Evolutionary conservation across 116 monocot genomes (phyloP), one percentile per base, ranked within the genome.

Genomic region (Zostera marina): DNA sequence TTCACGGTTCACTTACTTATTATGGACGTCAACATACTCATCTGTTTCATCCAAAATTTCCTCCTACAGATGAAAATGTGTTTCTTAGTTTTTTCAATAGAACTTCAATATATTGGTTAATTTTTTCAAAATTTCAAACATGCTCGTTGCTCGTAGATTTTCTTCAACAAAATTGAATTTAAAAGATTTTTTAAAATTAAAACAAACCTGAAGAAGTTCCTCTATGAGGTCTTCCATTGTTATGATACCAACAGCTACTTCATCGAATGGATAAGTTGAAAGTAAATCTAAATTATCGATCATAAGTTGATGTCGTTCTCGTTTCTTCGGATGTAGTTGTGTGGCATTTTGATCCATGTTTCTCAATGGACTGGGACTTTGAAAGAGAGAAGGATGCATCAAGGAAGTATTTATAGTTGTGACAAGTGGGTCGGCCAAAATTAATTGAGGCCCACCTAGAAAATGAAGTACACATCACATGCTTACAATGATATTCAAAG

Each of bases 171-270:
- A 32, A 32, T 32, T 32, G 32, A 32, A 15, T 5, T 7, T 15
- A 1, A 49, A 20, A 49, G 19, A 13, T 21, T 12, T 60, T 13
- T 20, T 17, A 6, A 43, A 60, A 9, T 7, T 20, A 39, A 15
- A 11, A 19, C 10, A 48, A 49, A 99, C 98, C 87, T 99, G 90
- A 57, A 99, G 72, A 55, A 99, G 58, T 74, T 99, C 91, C 72
- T 99, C 98, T 78, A 99, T 99, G 52, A 99, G 81, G 73, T 99
- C 91, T 78, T 99, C 98, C 98, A 99, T 99, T 55, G 98, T 99
- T 68, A 99, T 99, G 74, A 99, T 99, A 53, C 98, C 98, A 56
- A 99, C 68, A 22, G 79, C 98, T 72, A 81, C 91, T 52, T 83
- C 83, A 65, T 83, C 83, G 59, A 65, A 63, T 54, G 80, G 72